Base-by-base conservation (phyloP, 768 basidiomycete species). In the Cystoderma amianthinum region DNA sequence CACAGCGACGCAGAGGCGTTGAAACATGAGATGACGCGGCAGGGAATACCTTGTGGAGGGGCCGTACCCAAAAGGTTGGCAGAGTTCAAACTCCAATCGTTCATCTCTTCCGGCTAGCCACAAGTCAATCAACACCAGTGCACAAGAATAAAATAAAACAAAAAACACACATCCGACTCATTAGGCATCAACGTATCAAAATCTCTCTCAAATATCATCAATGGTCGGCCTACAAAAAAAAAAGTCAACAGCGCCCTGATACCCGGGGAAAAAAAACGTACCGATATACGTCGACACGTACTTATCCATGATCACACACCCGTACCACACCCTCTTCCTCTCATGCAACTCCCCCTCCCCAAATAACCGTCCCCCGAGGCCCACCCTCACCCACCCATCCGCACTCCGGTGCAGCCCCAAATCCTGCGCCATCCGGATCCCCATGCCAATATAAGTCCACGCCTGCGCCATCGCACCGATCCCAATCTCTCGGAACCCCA, bases 361-460 rank as follows among this genome's bases (percentile, higher is more conserved):
- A 53, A 89, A 88, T 32, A 89, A 50, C 32, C 64, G 47, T 33
- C 69, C 65, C 0, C 80, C 80, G 41, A 78, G 67, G 12, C 68
- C 76, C 42, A 57, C 74, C 19, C 80, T 62, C 15, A 74, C 72
- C 87, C 88, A 91, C 20, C 80, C 78, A 53, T 90, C 87, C 21
- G 89, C 84, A 48, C 72, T 74, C 24, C 85, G 74, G 53, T 91
- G 88, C 74, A 91, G 76, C 5, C 88, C 88, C 41, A 91, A 59
- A 59, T 91, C 88, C 60, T 89, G 88, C 12, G 88, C 88, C 88
- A 93, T 91, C n/a, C 91, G 74, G 25, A 93, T 81, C 0, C 85
- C 89, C 83, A 89, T 86, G 9, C 90, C 89, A 15, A 81, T 74
- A 54, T 84, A 89, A 7, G 80, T 73, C 91, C 90, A 94, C 22